These are phyloP conservation scores for Diaporthe sp. DNA, from an alignment of 2,329 filamentous ascomycete species.

Conservation along the genomic window DNA sequence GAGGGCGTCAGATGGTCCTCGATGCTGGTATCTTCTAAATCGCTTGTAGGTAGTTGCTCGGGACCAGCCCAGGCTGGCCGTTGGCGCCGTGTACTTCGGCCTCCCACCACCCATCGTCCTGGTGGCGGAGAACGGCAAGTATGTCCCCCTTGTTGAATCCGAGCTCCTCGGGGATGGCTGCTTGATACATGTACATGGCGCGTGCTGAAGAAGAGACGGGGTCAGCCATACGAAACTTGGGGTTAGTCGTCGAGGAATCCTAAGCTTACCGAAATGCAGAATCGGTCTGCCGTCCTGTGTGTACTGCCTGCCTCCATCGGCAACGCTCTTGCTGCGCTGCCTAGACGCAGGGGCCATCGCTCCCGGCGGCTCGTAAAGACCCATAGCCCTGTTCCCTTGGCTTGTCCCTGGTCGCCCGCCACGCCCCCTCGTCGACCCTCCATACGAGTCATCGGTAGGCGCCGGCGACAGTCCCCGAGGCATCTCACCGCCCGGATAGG, in stretches of 20 bases:
- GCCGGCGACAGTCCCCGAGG: slow-evolving; percentile 61
- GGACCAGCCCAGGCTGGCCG: slow-evolving; percentile 72
- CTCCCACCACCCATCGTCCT: slow-evolving; percentile 99
- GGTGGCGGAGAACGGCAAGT: slow-evolving; percentile 87
- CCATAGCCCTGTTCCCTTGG: slow-evolving; percentile 63
- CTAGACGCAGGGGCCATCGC: slow-evolving; percentile 57
- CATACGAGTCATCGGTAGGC: slow-evolving; percentile 66
- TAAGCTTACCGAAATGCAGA: slow-evolving; percentile 87
- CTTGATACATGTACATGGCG: slow-evolving; percentile 93
- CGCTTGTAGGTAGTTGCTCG: slow-evolving; percentile 76
- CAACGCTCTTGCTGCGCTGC: slow-evolving; percentile 85
- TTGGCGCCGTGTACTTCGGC: slow-evolving; percentile 85
- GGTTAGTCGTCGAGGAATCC: slow-evolving; percentile 44
- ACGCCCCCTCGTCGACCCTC: slow-evolving; percentile 66
- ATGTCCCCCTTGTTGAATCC: slow-evolving; percentile 94
- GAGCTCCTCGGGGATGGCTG: slow-evolving; percentile 94
- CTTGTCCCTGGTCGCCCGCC: slow-evolving; percentile 64
- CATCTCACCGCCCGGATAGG: slow-evolving; percentile 52
- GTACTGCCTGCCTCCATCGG: slow-evolving; percentile 84
- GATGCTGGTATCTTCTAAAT: slow-evolving; percentile 32
- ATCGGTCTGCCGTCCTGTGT: slow-evolving; percentile 90
- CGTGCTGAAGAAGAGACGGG: slow-evolving; percentile 74
- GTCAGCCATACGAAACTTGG: slow-evolving; percentile 25
- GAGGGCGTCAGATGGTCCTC: not conserved
- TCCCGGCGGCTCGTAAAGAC: slow-evolving; percentile 67